Conservation (phyloP, 371 early-diverging fungal genomes). For the Circinella minor region DNA sequence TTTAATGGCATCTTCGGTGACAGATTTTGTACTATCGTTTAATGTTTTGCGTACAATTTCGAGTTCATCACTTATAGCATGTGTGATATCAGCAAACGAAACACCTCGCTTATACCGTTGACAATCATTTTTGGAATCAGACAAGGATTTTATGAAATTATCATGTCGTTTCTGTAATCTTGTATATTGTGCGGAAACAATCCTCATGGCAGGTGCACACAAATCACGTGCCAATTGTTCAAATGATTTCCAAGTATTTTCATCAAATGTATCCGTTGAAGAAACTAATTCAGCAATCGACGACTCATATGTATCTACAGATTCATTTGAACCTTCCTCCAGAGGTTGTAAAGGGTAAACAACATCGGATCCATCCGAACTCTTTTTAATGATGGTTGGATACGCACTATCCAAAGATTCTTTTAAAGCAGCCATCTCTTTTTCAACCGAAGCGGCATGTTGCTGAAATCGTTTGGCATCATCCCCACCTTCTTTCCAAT, state of each 20-base stretch:
- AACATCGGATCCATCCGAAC: not conserved
- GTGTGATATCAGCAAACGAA: conserved; percentile 43
- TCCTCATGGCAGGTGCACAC: conserved; percentile 1
- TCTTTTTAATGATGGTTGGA: conserved; percentile 16
- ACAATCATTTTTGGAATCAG: not conserved
- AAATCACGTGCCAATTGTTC: conserved; percentile 5
- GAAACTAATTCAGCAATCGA: conserved; percentile 11
- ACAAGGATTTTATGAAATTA: not conserved
- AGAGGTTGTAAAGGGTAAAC: conserved; percentile 35
- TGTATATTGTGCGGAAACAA: conserved; percentile 11
- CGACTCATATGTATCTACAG: conserved; percentile 25
- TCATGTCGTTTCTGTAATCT: conserved; percentile 16
- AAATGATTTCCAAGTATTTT: conserved; percentile 16
- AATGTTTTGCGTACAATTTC: conserved; percentile 46
- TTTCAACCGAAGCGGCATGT: conserved; percentile 1
- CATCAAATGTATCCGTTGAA: conserved; percentile 10
- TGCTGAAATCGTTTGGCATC: conserved; percentile 10
- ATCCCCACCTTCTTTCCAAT: conserved; percentile 9
- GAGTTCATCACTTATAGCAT: conserved; percentile 41
- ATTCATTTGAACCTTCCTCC: conserved; percentile 38
- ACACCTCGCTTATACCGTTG: conserved; percentile 24
- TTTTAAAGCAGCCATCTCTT: conserved; percentile 1
- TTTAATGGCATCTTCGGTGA: conserved; percentile 37
- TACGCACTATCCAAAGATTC: conserved; percentile 14
- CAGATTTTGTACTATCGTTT: conserved; percentile 33